Base-by-base conservation (phyloP, 2,329 filamentous ascomycete genomes). In the Ceratocystis destructans region DNA sequence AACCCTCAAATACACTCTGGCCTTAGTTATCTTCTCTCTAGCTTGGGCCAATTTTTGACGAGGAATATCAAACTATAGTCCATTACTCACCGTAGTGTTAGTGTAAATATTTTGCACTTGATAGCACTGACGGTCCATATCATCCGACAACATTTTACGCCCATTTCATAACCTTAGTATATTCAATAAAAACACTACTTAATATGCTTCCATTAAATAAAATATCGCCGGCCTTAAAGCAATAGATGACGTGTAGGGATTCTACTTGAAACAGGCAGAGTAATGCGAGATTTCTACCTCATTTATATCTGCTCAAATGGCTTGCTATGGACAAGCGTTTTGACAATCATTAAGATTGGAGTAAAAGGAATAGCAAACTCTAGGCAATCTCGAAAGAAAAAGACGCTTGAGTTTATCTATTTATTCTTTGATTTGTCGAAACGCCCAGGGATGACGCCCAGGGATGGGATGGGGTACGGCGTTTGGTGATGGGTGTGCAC, bases 1-100 rank as follows among this genome's bases (percentile, higher is more conserved):
- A 59, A 59, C 73, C 83, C 85, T 88, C 86, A 81, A 82, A 85
- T 89, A 88, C 87, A 91, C 87, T 90, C 87, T 87, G 88, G 88
- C 81, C 84, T 82, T 79, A 83, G 84, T 84, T 81, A 76, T 57
- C 77, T 78, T 75, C 80, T 72, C 83, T 77, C 79, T 90, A 86
- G 86, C 85, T 79, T 81, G 80, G 85, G 84, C 88, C 87, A 87
- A 89, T 90, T 90, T 90, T 84, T 84, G 83, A 81, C 82, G 79
- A 90, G 87, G 87, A 82, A 91, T 84, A 91, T 79, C 70, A 77
- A 85, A 71, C 61, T 8, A 71, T 69, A 77, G 74, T 80, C 80
- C 75, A 75, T 77, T 85, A 89, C 86, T 89, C 87, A 89, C 85
- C 85, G 78, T 77, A 74, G 22, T 64, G 64, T 53, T 53, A 25